Evolutionary conservation across 169 alveolate species (phyloP).

Genomic region (Plasmodium berghei): DNA sequence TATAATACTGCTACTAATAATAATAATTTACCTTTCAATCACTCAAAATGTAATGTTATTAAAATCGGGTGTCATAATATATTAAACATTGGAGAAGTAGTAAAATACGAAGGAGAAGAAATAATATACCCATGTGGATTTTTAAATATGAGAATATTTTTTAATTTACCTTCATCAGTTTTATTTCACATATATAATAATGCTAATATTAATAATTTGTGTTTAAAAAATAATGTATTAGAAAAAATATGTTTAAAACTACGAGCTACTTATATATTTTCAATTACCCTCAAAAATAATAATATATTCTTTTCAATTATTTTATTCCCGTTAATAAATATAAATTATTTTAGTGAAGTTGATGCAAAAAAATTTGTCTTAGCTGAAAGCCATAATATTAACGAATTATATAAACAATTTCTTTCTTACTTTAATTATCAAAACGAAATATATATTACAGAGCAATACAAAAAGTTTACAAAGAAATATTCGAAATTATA

Average conservation of each 20-base stretch:
- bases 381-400: constrained; percentile 67
- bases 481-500: constrained; percentile 20
- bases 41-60: constrained; percentile 55
- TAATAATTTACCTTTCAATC: constrained; percentile 35
- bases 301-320: constrained; percentile 45
- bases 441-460: constrained; percentile 11
- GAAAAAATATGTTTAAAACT: constrained; percentile 58
- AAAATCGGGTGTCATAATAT: constrained; percentile 79
- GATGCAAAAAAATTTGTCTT: constrained; percentile 56
- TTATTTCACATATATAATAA: constrained; percentile 36
- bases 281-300: constrained; percentile 47
- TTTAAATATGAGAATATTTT: constrained; percentile 78
- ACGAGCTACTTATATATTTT: constrained; percentile 61
- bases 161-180: constrained; percentile 60
- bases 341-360: constrained; percentile 53
- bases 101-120: constrained; percentile 77
- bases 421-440: constrained; percentile 26
- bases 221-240: constrained; percentile 25
- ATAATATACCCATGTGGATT: constrained; percentile 81
- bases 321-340: constrained; percentile 41
- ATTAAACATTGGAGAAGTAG: constrained; percentile 78
- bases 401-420: constrained; percentile 33
- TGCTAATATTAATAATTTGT: constrained; percentile 20
- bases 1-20: constrained; percentile 22
- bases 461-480: constrained; percentile 30